Evolutionary conservation across 2,329 filamentous ascomycete genomes (phyloP), one percentile per base, ranked within the genome.

Genomic region (Claviceps sp.): DNA sequence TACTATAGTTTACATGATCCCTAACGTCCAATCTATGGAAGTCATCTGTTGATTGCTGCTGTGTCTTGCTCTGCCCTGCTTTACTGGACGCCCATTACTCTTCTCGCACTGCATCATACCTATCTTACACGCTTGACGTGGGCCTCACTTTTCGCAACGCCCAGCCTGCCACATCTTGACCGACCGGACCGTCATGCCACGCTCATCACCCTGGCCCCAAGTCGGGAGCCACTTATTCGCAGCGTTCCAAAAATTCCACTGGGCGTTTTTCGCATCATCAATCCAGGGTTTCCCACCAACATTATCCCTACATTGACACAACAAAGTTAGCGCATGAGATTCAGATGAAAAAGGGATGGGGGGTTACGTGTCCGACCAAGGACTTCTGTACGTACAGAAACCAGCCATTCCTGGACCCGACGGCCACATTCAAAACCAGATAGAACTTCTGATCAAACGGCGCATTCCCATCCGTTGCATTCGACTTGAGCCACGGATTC

Each of bases 391-490:
- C 66, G 57, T 59, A 69, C 64, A 61, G 58, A 58, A 76, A 77
- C 65, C 69, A 77, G 16, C 73, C 73, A 52, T 73, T 75, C 6
- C 62, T 70, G 41, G 66, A 63, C 2, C 75, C 75, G 38, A 77
- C 72, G 0, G 74, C 74, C 1, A 77, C 73, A 56, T 75, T 75
- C 26, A 77, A 59, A 39, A 77, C 71, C 16, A 78, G 64, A 55
- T 73, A 76, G 56, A 78, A 77, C 1, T 64, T 58, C 57, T 76
- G 69, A 58, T 78, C 74, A 59, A 78, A 78, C 0, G 75, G 75
- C 3, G 74, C 71, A 54, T 71, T 74, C 41, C 61, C 60, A 6
- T 61, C 64, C 6, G 63, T 62, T n/a, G 64, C 62, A 2, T 60
- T 65, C 14, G 65, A 67, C 6, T 61, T 54, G 2, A 58, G 61